A percentile compares a stretch with the other conserved stretches of the same genome.
Conservation (phyloP, 2,329 filamentous ascomycete genomes). For the Fusarium sp. region DNA sequence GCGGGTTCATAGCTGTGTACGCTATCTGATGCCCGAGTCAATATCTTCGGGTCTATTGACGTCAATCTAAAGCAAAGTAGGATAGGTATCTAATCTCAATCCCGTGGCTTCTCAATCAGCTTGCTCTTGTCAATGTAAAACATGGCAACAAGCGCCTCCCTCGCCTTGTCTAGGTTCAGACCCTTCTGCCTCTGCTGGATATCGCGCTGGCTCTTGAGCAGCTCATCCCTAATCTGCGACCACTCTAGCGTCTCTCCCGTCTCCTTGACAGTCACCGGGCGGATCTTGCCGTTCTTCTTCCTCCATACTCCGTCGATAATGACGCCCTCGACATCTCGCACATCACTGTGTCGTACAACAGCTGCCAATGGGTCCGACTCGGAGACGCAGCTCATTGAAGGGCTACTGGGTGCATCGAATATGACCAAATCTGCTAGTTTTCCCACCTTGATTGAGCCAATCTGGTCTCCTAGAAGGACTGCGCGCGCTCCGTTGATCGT, state of each 20-base stretch:
- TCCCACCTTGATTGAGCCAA: slow-evolving; percentile 12
- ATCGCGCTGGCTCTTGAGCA: slow-evolving; percentile 11
- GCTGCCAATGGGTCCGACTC: slow-evolving; percentile 16
- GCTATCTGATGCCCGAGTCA: neutral
- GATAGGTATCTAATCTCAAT: neutral
- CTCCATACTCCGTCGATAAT: slow-evolving; percentile 16
- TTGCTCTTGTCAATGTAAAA: slow-evolving; percentile 17
- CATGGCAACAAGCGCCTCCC: slow-evolving; percentile 9
- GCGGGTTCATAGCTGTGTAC: neutral
- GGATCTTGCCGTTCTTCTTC: slow-evolving; percentile 15
- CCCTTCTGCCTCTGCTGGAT: slow-evolving; percentile 13
- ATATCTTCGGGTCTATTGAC: neutral
- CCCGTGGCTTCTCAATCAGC: neutral
- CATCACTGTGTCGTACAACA: slow-evolving; percentile 11
- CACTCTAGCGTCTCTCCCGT: slow-evolving; percentile 8
- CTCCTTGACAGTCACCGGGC: slow-evolving; percentile 6
- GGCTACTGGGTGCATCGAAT: slow-evolving; percentile 7
- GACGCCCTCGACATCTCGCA: slow-evolving; percentile 14
- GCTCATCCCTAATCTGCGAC: slow-evolving; percentile 3
- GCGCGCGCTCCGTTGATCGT: slow-evolving; percentile 17
- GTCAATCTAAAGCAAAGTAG: neutral
- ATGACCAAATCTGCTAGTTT: slow-evolving; percentile 18
- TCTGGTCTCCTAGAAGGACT: slow-evolving; percentile 13
- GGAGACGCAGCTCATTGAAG: slow-evolving; percentile 6
- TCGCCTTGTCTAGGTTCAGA: slow-evolving; percentile 13